Base-by-base conservation (phyloP, 257 asterid genomes). In the Hygrophila difformis region DNA sequence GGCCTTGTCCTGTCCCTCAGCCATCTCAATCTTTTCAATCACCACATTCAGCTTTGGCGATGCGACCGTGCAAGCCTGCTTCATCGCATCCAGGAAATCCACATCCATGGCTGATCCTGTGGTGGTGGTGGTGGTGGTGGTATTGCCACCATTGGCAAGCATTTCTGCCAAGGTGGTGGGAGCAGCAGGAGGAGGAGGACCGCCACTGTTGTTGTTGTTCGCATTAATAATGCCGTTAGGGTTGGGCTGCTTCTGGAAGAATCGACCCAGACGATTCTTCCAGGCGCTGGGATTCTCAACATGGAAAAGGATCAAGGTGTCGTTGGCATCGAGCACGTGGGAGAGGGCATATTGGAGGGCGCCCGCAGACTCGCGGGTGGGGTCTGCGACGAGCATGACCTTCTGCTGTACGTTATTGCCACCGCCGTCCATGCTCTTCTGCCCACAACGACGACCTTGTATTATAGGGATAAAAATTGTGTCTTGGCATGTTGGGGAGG, bases 331-430 rank as follows among this genome's bases (percentile, higher is more conserved):
- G 15, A 84, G 45, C 4, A 80, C 88, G 36, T 84, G 86, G 39
- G 79, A 64, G 33, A 84, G 76, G 0, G 89, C 76, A 17, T 84
- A 80, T 35, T 80, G 68, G 17, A 84, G 86, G 12, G 93, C 89
- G 1, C 81, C 77, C 1, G 86, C 68, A 7, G 95, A 77, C 47
- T 84, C 93, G 16, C 88, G 79, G 51, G 65, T 72, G 55, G 77
- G 69, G 50, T 84, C 86, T 17, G 77, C 93, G 19, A 84, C 86
- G 74, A 84, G 88, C 95, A 84, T 80, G 12, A 26, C 31, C 31
- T 8, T 5, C 7, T 1, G 31, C 31, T 0, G 31, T 8, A 26
- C 31, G 4, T 26, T 5, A 8, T 26, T 26, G 31, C 31, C 31
- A 26, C 8, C 7, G 1, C 23, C 24, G 8, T 12, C 21, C 47